phyloP scores from a whole-genome alignment of 1,284 basidiomycete genomes.

The Sutorius eximius region DNA sequence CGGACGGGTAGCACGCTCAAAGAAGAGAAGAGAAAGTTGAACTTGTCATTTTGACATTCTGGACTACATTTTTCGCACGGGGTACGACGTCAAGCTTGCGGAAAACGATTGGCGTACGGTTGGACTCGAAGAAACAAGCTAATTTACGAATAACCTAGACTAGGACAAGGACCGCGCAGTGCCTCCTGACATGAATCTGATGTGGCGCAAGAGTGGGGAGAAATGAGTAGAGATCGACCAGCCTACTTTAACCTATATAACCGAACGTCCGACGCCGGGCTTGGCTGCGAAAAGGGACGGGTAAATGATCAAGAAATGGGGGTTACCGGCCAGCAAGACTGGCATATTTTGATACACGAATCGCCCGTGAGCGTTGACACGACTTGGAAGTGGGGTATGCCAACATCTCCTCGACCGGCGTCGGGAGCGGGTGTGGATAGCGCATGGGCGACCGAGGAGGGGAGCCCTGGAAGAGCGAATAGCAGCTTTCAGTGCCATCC shows the following conservation, averaged over 20 bases:
- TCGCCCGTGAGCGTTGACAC: slow-evolving; percentile 9
- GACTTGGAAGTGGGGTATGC: slow-evolving; percentile 19
- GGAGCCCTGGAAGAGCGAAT: slow-evolving; percentile 16
- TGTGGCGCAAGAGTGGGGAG: background rate
- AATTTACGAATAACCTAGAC: slow-evolving; percentile 32
- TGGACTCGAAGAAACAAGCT: slow-evolving; percentile 2
- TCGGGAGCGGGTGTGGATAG: slow-evolving; percentile 49
- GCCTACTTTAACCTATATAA: background rate
- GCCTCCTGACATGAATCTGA: background rate
- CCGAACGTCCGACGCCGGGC: background rate
- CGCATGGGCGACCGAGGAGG: slow-evolving; percentile 16
- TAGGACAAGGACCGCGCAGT: background rate
- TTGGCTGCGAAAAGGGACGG: background rate
- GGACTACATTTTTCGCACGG: slow-evolving; percentile 20
- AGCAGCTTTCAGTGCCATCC: slow-evolving; percentile 24
- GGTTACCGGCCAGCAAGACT: slow-evolving; percentile 38
- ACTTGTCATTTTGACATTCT: too few relatives aligned
- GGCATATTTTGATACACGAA: slow-evolving; percentile 35
- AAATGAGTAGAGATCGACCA: slow-evolving; percentile 6
- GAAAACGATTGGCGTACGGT: background rate
- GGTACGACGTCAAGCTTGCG: background rate
- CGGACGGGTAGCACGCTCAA: slow-evolving; percentile 35
- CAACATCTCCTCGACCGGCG: slow-evolving; percentile 50
- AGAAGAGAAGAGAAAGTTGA: background rate
- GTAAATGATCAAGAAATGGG: background rate